A percentile compares a stretch with the other conserved stretches of the same genome.
These are phyloP conservation scores for Solanum habrochaites DNA, from an alignment of 257 asterid species.

Conservation along the genomic window DNA sequence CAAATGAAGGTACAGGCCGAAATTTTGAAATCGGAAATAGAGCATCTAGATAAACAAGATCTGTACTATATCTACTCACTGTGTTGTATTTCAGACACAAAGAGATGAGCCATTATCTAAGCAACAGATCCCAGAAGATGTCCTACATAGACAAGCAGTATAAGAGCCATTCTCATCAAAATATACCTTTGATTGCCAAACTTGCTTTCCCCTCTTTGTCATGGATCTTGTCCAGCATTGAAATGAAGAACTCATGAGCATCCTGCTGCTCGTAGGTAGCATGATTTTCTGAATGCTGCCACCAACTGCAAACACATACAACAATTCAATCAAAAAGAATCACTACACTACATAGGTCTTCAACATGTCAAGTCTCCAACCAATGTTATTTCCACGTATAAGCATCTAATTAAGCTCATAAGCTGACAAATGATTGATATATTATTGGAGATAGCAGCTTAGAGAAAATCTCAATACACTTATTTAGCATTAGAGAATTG, in stretches of 20 bases:
- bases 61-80: neutral
- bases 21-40: neutral
- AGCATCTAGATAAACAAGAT: neutral
- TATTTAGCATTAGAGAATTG: too few species aligned
- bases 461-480: neutral
- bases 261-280: constrained; percentile 97
- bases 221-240: constrained; percentile 82
- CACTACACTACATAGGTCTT: neutral
- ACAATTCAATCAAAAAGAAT: neutral
- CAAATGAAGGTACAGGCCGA: neutral
- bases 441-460: neutral
- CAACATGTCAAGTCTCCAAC: neutral
- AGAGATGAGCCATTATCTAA: neutral
- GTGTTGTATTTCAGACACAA: neutral
- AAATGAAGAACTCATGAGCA: constrained; percentile 93
- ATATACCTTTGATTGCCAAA: constrained; percentile 41
- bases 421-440: neutral
- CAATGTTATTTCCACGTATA: neutral
- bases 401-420: too few species aligned
- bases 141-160: neutral
- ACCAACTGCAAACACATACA: constrained; percentile 50
- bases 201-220: constrained; percentile 66
- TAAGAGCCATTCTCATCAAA: neutral
- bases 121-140: neutral
- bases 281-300: constrained; percentile 94